Evolutionary conservation across 2,329 filamentous ascomycete species (phyloP), one percentile per base, ranked within the genome.

Genomic region (Epichloe baconii): DNA sequence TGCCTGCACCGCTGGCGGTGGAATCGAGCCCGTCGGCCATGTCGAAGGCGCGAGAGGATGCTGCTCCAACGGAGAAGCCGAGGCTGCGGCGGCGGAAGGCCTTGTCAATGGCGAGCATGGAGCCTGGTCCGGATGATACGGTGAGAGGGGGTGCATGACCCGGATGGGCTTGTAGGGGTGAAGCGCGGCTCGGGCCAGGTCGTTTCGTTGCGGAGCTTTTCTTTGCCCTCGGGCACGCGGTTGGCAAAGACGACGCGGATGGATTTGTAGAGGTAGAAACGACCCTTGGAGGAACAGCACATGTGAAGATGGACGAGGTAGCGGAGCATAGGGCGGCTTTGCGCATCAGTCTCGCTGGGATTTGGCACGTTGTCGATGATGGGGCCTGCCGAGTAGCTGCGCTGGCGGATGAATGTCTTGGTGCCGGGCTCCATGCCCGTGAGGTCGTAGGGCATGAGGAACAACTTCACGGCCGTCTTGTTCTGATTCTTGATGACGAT

Each of bases 401-500:
- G 84, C 68, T 98, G 93, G 34, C 93, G 82, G 54, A 98, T 85
- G 59, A 97, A 97, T 0, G 93, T 98, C 67, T 97, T 97, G 15
- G 88, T 94, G 0, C 89, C 89, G 0, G 88, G 79, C 55, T 93
- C 85, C 91, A 98, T 98, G 48, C 88, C 91, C 1, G 81, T 77
- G 1, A 98, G 73, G 63, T 97, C 89, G 59, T 97, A 98, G 0
- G 91, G 93, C 3, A 98, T 81, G 23, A 97, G 75, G 59, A 97
- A 97, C 0, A 98, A 74, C 66, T 98, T 97, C 50, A 97, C 91
- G 1, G 93, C 93, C 3, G 93, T 97, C 64, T 97, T 97, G 70
- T 97, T 95, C 15, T 90, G 91, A 61, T 97, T 98, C 66, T 97
- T 97, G 65, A 98, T 88, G 55, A 98, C 85, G 56, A 98, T 95